Base-by-base conservation (phyloP, 345 rosid genomes). In the Syzygium grande region DNA sequence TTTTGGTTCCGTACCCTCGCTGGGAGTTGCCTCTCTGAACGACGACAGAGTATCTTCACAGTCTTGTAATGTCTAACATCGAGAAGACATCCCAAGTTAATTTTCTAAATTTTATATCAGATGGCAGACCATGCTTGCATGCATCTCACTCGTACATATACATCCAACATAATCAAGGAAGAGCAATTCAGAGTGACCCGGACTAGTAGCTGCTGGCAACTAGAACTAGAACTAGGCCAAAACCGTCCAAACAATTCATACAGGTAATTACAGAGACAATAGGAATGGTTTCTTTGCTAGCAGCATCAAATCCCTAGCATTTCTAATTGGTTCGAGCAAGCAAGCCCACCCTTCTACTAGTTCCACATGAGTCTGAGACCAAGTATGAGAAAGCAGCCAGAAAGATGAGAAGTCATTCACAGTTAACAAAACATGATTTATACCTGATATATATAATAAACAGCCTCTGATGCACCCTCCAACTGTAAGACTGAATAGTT, bases 361-460 rank as follows among this genome's bases (percentile, higher is more conserved):
- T 41, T 73, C 38, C 80, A 73, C 19, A 73, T 38, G 80, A 19
- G 46, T 73, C 43, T 34, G 79, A 68, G 23, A 68, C 43, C 46
- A 68, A 34, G 46, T 34, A 68, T 34, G 80, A 73, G 46, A 9
- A 73, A 19, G 80, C 80, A 34, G 25, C 80, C 80, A 73, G 80
- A 73, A 73, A 73, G 80, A 19, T 73, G 80, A 34, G 80, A 34
- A 34, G 80, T 73, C 49, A 17, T 19, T 73, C 38, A 49, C 46
- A 9, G 80, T 34, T 34, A 79, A 77, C 63, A 23, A 52, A 13
- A 52, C 59, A 61, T 30, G 80, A 89, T 88, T 86, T 86, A 59
- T 59, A 98, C 99, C 97, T 96, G 98, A 90, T 96, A 96, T 90
- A 96, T 90, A 91, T 96, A 95, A 89, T 93, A 96, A 23, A 96